phyloP scores from a whole-genome alignment of 352 stramenopile genomes.

The Pythium utonaiense region DNA sequence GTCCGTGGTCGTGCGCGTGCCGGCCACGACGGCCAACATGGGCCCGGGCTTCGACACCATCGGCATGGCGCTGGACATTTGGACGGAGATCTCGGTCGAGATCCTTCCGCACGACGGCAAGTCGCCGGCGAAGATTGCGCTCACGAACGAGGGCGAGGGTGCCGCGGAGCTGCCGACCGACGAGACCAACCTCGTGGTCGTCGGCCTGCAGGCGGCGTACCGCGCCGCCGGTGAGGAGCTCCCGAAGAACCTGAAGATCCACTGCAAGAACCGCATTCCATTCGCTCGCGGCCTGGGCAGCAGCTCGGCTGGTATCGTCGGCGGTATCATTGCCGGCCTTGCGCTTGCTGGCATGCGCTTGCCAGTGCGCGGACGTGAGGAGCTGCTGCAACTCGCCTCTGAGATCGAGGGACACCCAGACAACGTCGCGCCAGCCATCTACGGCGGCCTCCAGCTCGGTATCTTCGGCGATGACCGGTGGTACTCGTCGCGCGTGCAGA shows the following conservation, averaged over 20 bases:
- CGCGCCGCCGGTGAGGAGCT: conserved; percentile 92
- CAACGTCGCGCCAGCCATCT: conserved; percentile 98
- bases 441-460: conserved; percentile 96
- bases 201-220: conserved; percentile 95
- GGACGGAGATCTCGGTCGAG: conserved; percentile 97
- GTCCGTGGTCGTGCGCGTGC: conserved; percentile 97
- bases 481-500: conserved; percentile 96
- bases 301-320: conserved; percentile 98
- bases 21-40: conserved; percentile 98
- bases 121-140: conserved; percentile 81
- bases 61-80: conserved; percentile 98
- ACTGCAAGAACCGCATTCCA: conserved; percentile 97
- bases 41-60: conserved; percentile 98
- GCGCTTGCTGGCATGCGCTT: conserved; percentile 94
- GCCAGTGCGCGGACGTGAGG: conserved; percentile 87
- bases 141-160: conserved; percentile 97
- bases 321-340: conserved; percentile 97
- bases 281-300: conserved; percentile 96
- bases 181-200: conserved; percentile 92
- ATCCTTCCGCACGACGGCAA: conserved; percentile 42
- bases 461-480: conserved; percentile 94
- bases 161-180: conserved; percentile 88
- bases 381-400: conserved; percentile 95
- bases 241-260: conserved; percentile 92
- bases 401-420: conserved; percentile 98